Base-by-base conservation (phyloP, 768 basidiomycete species). In the Botryobasidium botryosum region DNA sequence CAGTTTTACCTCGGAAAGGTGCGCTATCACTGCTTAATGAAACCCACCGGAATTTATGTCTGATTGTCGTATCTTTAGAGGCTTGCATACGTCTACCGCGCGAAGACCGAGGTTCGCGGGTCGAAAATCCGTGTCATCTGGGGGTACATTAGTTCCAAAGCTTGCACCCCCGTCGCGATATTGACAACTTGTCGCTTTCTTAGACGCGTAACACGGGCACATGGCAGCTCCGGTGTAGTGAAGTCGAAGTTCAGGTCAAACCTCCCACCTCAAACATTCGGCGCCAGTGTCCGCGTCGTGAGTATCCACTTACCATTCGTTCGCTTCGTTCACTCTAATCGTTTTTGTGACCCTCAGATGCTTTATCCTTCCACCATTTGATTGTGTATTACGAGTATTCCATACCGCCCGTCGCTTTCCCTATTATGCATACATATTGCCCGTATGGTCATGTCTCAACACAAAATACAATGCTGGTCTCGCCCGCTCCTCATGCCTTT, bases 1-100 rank as follows among this genome's bases (percentile, higher is more conserved):
- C 80, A 87, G 62, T 92, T 90, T 67, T 99, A 99, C 74, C 77
- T 97, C 51, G 94, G 94, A 61, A 99, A 99, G 82, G 88, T 94
- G 55, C 56, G 74, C 33, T 20, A 23, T 13, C 23, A 13, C 25
- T 26, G 15, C 12, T 13, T 42, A 27, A 29, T 24, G 8, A 8
- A 13, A 27, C 31, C 15, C 58, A 21, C 21, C 37, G 10, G 4
- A 6, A 10, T 45, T 17, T 48, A 21, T 32, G 28, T 51, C 49
- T 27, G 29, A 17, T 21, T 35, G 49, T 32, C 39, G 37, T 29
- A 40, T 48, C 32, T 17, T 20, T 33, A 94, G 90, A 84, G 92
- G 56, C 74, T 99, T 51, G 94, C 94, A 49, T 99, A 80, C 66
- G 90, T 99, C 55, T 99, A 99, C 79, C 83, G 80, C 62, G 92